Percentiles rank a stretch among this genome's conserved stretches.
Evolutionary conservation across 202 grass and related monocot species (phyloP).

Genomic region (Zoysia matrella): DNA sequence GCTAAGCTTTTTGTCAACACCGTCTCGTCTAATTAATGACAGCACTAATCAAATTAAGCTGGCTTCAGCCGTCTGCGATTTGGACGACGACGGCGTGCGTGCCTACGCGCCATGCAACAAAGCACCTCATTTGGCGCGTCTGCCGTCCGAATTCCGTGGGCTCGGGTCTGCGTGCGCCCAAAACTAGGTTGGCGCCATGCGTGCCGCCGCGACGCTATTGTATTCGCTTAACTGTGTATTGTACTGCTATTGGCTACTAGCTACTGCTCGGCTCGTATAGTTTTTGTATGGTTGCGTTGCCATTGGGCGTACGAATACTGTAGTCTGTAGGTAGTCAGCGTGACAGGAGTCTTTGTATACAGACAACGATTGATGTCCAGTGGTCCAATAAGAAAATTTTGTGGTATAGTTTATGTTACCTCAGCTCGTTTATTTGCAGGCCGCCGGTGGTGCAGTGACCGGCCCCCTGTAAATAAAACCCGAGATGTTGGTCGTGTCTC

Average conservation of each 20-base stretch:
- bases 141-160: background rate
- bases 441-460: background rate
- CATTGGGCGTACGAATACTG: background rate
- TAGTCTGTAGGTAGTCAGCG: background rate
- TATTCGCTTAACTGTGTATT: background rate
- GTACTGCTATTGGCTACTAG: background rate
- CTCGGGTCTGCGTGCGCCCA: background rate
- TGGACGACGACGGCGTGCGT: slow-evolving; percentile 10
- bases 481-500: background rate
- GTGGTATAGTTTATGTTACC: background rate
- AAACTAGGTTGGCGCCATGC: slow-evolving; percentile 4
- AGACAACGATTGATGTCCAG: background rate
- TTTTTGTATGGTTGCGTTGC: background rate
- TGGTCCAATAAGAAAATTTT: background rate
- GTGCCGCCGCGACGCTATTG: background rate
- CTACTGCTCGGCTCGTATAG: background rate
- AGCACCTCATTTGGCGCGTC: slow-evolving; percentile 36
- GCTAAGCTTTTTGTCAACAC: slow-evolving; percentile 33
- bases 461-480: background rate
- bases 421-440: background rate
- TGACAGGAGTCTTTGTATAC: slow-evolving; percentile 34
- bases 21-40: background rate
- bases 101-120: slow-evolving; percentile 23
- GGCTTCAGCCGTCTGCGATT: slow-evolving; percentile 21
- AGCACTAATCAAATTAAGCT: background rate